A percentile compares a stretch with the other conserved stretches of the same genome.
phyloP scores from a whole-genome alignment of 1,284 basidiomycete genomes.

The Rhodotorula mucilaginosa region DNA sequence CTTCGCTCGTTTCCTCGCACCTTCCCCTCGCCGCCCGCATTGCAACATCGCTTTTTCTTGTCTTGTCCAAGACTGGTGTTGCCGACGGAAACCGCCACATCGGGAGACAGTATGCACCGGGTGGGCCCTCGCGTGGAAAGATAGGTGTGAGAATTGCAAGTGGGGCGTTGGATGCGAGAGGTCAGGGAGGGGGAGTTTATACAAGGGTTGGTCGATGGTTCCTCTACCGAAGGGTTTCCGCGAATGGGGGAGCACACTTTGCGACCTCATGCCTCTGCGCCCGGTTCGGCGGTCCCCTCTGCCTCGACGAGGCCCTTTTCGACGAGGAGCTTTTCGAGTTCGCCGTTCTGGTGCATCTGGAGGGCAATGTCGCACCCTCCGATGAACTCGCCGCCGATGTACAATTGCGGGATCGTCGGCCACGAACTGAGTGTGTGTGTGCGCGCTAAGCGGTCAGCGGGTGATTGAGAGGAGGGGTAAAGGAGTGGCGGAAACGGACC shows the following conservation, averaged over 20 bases:
- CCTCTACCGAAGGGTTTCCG: background rate
- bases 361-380: constrained; percentile 95
- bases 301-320: constrained; percentile 63
- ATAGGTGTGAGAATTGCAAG: too few species aligned
- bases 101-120: too few species aligned
- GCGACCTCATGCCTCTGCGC: constrained; percentile 3
- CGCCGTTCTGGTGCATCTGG: constrained; percentile 93
- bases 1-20: too few species aligned
- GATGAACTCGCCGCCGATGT: constrained; percentile 90
- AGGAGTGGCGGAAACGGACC: constrained; percentile 44
- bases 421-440: constrained; percentile 64
- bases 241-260: background rate
- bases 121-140: too few species aligned
- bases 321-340: constrained; percentile 78
- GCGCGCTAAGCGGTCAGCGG: constrained; percentile 24
- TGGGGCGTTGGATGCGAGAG: too few species aligned
- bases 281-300: constrained; percentile 9
- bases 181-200: too few species aligned
- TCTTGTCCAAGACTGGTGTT: too few species aligned
- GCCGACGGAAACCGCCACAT: too few species aligned
- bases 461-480: background rate
- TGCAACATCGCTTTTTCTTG: too few species aligned
- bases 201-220: background rate
- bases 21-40: too few species aligned
- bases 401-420: constrained; percentile 97